phyloP scores from a whole-genome alignment of 2,329 filamentous ascomycete genomes.

The Colletotrichum sp. region DNA sequence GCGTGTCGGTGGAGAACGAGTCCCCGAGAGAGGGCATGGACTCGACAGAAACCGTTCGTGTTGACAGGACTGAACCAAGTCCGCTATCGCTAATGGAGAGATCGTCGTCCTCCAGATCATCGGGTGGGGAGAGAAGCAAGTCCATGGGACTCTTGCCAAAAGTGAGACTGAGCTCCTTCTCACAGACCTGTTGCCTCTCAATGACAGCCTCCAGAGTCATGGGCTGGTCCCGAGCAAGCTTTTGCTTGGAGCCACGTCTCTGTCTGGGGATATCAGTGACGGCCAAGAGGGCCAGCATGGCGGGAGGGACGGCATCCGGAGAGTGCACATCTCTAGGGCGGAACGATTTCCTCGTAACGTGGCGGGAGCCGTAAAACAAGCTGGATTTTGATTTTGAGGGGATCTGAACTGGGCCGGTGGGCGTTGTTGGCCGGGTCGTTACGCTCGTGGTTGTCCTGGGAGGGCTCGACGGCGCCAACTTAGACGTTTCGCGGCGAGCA shows the following conservation, averaged over 20 bases:
- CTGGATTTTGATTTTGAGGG: slow-evolving; percentile 48
- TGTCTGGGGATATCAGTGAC: slow-evolving; percentile 64
- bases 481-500: slow-evolving; percentile 23
- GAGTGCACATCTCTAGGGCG: slow-evolving; percentile 50
- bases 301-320: slow-evolving; percentile 61
- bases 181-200: slow-evolving; percentile 56
- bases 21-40: slow-evolving; percentile 66
- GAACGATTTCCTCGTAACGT: slow-evolving; percentile 39
- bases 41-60: slow-evolving; percentile 62
- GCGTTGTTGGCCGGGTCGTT: slow-evolving; percentile 24
- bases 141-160: slow-evolving; percentile 62
- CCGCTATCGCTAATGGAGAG: slow-evolving; percentile 54
- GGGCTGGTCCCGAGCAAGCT: slow-evolving; percentile 28
- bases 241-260: slow-evolving; percentile 38
- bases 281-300: slow-evolving; percentile 65
- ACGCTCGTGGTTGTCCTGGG: slow-evolving; percentile 23
- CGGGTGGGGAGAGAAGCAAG: slow-evolving; percentile 63
- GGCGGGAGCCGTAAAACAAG: slow-evolving; percentile 40
- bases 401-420: slow-evolving; percentile 62
- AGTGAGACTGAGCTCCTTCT: slow-evolving; percentile 63
- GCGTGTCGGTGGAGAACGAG: slow-evolving; percentile 55
- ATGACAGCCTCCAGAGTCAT: slow-evolving; percentile 64
- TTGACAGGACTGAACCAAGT: slow-evolving; percentile 57
- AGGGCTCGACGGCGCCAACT: slow-evolving; percentile 23
- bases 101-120: slow-evolving; percentile 58